Conservation (phyloP, 805 yeast species). For the Maudiozyma pseudohumilis region DNA sequence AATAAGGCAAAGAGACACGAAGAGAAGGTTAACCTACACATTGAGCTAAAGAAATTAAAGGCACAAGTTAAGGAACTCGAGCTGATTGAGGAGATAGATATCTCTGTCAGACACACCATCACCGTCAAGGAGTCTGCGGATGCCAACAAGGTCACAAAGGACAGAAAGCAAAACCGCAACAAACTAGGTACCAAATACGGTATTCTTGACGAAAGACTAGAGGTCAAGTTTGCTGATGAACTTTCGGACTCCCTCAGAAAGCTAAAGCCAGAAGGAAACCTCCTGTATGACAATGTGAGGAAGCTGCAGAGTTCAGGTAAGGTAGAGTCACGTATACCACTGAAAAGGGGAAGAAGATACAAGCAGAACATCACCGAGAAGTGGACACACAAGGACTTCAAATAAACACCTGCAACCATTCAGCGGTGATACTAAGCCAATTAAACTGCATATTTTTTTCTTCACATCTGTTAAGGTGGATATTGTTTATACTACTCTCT, state of each 20-base stretch:
- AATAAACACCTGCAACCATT: slow-evolving; percentile 35
- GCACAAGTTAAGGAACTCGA: slow-evolving; percentile 50
- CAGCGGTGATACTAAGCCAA: no score
- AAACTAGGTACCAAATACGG: slow-evolving; percentile 39
- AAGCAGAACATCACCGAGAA: slow-evolving; percentile 76
- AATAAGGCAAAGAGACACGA: slow-evolving; percentile 57
- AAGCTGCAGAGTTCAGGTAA: slow-evolving; percentile 76
- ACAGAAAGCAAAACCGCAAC: slow-evolving; percentile 29
- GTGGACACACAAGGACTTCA: slow-evolving; percentile 87
- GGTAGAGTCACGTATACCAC: slow-evolving; percentile 71
- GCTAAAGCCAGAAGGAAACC: slow-evolving; percentile 83
- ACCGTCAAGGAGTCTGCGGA: slow-evolving; percentile 9
- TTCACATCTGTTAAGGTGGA: no score
- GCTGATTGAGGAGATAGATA: slow-evolving; percentile 32
- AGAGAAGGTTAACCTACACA: slow-evolving; percentile 46
- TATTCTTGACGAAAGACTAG: slow-evolving; percentile 39
- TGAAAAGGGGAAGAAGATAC: slow-evolving; percentile 52
- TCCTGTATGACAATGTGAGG: slow-evolving; percentile 72
- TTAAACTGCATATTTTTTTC: no score
- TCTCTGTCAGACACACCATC: slow-evolving; percentile 18
- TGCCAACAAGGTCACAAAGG: slow-evolving; percentile 17
- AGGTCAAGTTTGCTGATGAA: slow-evolving; percentile 84
- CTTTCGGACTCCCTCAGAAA: slow-evolving; percentile 74
- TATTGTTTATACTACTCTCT: no score
- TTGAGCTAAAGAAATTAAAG: slow-evolving; percentile 50